Evolutionary conservation across 345 rosid genomes (phyloP), one percentile per base, ranked within the genome.

Genomic region (Euphorbia pulcherrima): DNA sequence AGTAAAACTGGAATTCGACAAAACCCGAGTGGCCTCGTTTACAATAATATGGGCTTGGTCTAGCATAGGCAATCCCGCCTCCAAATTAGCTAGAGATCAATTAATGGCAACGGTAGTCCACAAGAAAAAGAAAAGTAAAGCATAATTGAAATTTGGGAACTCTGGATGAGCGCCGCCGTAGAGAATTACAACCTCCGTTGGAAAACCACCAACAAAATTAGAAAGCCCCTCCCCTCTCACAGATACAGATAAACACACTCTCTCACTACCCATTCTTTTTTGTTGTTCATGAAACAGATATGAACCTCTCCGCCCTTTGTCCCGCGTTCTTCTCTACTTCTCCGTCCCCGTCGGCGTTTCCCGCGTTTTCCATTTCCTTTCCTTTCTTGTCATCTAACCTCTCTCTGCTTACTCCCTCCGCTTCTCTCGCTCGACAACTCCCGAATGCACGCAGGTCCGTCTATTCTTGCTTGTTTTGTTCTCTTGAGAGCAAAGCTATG

Each of bases 401-500:
- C 39, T 62, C 51, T 57, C 46, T 74, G 11, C 57, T 75, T 18
- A 39, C 72, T 30, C 69, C 74, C 20, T 69, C 74, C 71, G 26
- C 71, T 54, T 50, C 69, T 48, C 68, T 63, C 73, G 29, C 74
- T 9, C 65, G 68, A 64, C 77, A 72, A 79, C 77, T 68, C 72
- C 76, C 83, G 63, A 68, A 65, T 63, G 62, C 75, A 29, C 70
- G 64, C 35, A 72, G 83, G 68, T 72, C 75, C 72, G 24, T 75
- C 5, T 72, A 78, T 67, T 69, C 78, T 7, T 84, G 80, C 60
- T 69, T 46, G 7, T 66, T 72, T 56, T 47, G 52, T 68, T 68
- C 81, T 7, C 50, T 75, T 23, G 68, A 73, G 69, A 82, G 79
- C 11, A 72, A 77, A 69, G 87, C 87, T 29, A 86, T 85, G 90